Evolutionary conservation across 225 moss, liverwort and hornwort genomes (phyloP).

Genomic region (Neckera pumila): DNA sequence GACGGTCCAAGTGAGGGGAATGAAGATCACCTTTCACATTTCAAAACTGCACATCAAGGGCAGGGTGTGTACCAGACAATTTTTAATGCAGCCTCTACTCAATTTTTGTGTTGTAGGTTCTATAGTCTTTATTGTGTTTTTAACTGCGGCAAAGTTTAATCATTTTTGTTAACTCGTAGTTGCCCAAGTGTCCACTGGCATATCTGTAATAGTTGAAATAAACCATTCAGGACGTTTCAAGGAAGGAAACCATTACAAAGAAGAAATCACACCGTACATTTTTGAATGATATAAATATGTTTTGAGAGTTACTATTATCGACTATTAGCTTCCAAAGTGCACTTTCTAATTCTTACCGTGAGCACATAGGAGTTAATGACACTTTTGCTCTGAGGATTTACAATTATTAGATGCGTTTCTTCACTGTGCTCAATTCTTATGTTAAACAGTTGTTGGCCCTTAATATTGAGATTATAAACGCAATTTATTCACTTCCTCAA

Average conservation of each 20-base stretch:
- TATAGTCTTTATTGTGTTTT: neutral
- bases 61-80: slow-evolving; percentile 11
- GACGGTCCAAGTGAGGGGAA: slow-evolving; percentile 12
- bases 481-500: neutral
- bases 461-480: neutral
- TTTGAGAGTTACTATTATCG: neutral
- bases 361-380: neutral
- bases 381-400: neutral
- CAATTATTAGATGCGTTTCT: neutral
- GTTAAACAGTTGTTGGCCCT: neutral
- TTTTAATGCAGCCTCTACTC: neutral
- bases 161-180: neutral
- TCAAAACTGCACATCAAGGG: slow-evolving; percentile 37
- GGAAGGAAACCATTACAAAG: neutral
- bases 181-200: neutral
- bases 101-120: neutral
- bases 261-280: neutral
- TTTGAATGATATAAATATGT: neutral
- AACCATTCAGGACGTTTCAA: neutral
- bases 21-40: slow-evolving; percentile 35
- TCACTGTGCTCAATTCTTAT: neutral
- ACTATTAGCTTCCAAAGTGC: neutral
- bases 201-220: neutral
- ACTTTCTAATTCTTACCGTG: neutral
- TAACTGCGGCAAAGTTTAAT: neutral